These are phyloP conservation scores for Arthrobotrys megalospora DNA, from an alignment of 2,329 filamentous ascomycete genomes.

Conservation along the genomic window DNA sequence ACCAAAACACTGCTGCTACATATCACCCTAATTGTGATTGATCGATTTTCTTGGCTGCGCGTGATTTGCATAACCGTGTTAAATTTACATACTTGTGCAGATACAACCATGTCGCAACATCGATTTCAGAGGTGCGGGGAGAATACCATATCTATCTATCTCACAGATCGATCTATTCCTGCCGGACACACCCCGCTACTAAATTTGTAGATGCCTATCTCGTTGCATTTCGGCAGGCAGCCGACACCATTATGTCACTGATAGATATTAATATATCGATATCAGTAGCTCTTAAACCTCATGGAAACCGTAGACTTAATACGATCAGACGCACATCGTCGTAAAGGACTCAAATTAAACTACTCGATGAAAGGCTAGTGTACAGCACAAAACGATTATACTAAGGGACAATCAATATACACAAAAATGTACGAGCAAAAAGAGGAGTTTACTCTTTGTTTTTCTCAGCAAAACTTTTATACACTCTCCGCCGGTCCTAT, in stretches of 20 bases:
- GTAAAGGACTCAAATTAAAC: neutral
- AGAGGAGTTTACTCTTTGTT: conserved; percentile 5
- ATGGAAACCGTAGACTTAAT: neutral
- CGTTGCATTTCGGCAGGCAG: neutral
- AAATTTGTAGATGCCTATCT: neutral
- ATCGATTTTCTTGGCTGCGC: too few species aligned
- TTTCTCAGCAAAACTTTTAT: conserved; percentile 35
- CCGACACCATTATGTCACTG: neutral
- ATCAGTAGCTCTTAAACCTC: too few species aligned
- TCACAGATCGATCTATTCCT: too few species aligned
- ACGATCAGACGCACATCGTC: neutral
- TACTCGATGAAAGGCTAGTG: conserved; percentile 13
- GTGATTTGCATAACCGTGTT: too few species aligned
- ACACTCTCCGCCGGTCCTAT: conserved; percentile 57
- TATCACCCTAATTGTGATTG: neutral
- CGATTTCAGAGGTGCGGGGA: too few species aligned
- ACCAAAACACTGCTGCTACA: neutral
- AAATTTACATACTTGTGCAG: too few species aligned
- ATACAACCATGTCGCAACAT: too few species aligned
- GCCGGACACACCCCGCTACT: neutral
- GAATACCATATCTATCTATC: too few species aligned
- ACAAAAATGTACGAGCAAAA: neutral
- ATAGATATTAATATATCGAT: neutral
- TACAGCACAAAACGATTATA: conserved; percentile 12
- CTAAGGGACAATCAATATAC: neutral